Evolutionary conservation across 2,329 filamentous ascomycete genomes (phyloP).

Genomic region (Aspergillus sp.): DNA sequence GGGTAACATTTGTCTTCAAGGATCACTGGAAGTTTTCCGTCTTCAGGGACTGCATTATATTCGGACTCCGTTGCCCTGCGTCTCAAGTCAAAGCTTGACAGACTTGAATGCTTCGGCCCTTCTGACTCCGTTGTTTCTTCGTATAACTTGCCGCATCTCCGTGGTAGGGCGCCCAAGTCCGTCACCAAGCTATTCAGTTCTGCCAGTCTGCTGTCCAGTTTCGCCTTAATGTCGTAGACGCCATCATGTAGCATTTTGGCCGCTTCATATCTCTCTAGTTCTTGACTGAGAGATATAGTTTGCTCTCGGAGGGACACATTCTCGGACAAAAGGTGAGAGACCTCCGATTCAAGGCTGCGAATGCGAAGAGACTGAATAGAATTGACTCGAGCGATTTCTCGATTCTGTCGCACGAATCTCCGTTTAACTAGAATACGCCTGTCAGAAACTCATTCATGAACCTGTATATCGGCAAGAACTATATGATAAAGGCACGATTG

Average conservation of each 20-base stretch:
- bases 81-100: constrained; percentile 6
- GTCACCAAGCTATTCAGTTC: constrained; percentile 49
- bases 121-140: constrained; percentile 8
- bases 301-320: constrained; percentile 54
- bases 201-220: constrained; percentile 48
- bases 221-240: constrained; percentile 45
- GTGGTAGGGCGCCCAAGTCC: constrained; percentile 43
- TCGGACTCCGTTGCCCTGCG: constrained; percentile 11
- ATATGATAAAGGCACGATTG: background rate
- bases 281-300: constrained; percentile 49
- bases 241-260: constrained; percentile 39
- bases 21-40: constrained; percentile 48
- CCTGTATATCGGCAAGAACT: background rate
- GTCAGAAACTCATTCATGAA: background rate
- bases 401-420: constrained; percentile 57
- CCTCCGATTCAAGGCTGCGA: constrained; percentile 54
- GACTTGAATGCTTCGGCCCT: constrained; percentile 7
- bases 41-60: constrained; percentile 13
- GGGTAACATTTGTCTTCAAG: constrained; percentile 52
- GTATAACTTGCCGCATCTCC: constrained; percentile 16
- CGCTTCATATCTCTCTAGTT: constrained; percentile 42
- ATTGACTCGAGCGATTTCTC: constrained; percentile 57
- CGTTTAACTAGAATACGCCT: constrained; percentile 47
- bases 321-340: constrained; percentile 51
- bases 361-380: constrained; percentile 58